Base-by-base conservation (phyloP, 106 monocot species). In the Amphibolis antarctica region DNA sequence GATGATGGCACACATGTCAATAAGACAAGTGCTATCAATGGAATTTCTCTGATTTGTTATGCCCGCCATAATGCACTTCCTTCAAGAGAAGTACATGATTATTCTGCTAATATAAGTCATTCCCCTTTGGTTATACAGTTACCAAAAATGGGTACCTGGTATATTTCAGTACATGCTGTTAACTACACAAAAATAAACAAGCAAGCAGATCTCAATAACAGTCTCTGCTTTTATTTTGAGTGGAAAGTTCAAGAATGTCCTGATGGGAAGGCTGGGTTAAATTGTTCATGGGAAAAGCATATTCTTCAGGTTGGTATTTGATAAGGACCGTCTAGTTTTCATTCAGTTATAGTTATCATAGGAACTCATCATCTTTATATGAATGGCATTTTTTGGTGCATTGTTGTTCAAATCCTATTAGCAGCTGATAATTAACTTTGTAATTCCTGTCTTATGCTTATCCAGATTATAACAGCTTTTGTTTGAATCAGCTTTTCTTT, bases 111-210 rank as follows among this genome's bases (percentile, higher is more conserved):
- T 46, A 85, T 87, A 72, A 86, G 78, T 63, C 67, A 49, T 51
- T 22, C 43, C 26, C 73, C 79, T 46, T 74, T 90, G 71, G 46
- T 79, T 74, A 65, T 90, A 13, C 80, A 76, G 17, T 78, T 64
- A 5, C 90, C 90, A 44, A 68, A 74, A 76, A 76, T 81, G 66
- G 86, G 96, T 46, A 75, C 76, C 2, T 90, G 90, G 90, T 90
- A 78, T 45, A 74, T 90, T 75, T 70, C 76, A 59, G 18, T 96
- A 66, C 68, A 85, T 61, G 76, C 69, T 54, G 49, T 78, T 60
- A 96, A 78, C 46, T 66, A 65, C 66, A 84, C 74, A 66, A 62
- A 63, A 43, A 28, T 55, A 61, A 78, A 77, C 68, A 42, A 68
- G 60, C 46, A 67, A 58, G 55, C 23, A 23, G 51, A 52, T 55